These are phyloP conservation scores for Citrus maxima DNA, from an alignment of 345 rosid genomes.

Conservation along the genomic window DNA sequence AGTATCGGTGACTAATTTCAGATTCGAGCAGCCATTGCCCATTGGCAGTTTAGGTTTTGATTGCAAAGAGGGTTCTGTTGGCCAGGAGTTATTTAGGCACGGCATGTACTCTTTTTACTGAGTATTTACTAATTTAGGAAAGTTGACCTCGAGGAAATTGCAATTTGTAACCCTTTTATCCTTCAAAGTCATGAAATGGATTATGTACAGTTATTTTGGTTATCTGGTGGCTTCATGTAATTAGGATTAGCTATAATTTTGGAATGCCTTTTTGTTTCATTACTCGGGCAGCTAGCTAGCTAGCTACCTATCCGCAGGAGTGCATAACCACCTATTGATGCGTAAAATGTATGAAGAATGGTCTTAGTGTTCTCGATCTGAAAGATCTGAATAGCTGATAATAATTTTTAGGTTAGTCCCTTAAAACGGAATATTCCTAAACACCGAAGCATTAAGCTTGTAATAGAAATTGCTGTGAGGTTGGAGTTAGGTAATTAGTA, in stretches of 20 bases:
- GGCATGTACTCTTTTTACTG: neutral
- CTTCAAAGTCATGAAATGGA: neutral
- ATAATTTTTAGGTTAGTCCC: neutral
- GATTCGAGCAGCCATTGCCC: neutral
- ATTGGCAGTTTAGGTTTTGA: neutral
- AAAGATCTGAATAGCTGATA: neutral
- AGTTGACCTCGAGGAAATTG: neutral
- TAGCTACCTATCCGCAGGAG: neutral
- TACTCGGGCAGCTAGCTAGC: neutral
- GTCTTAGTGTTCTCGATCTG: neutral
- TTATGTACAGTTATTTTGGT: neutral
- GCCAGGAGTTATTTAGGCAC: neutral
- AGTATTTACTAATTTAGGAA: neutral
- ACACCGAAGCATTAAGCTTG: neutral
- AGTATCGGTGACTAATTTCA: neutral
- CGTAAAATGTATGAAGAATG: neutral
- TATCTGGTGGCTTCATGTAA: neutral
- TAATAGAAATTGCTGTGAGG: neutral
- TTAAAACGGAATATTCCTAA: neutral
- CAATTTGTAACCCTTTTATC: neutral
- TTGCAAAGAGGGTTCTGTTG: neutral
- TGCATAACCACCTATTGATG: neutral
- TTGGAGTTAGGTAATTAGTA: neutral
- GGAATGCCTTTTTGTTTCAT: neutral
- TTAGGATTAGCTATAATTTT: neutral